Evolutionary conservation across 495 filamentous ascomycete genomes (phyloP), one percentile per base, ranked within the genome.

Genomic region (Hypoxylon perforatum): DNA sequence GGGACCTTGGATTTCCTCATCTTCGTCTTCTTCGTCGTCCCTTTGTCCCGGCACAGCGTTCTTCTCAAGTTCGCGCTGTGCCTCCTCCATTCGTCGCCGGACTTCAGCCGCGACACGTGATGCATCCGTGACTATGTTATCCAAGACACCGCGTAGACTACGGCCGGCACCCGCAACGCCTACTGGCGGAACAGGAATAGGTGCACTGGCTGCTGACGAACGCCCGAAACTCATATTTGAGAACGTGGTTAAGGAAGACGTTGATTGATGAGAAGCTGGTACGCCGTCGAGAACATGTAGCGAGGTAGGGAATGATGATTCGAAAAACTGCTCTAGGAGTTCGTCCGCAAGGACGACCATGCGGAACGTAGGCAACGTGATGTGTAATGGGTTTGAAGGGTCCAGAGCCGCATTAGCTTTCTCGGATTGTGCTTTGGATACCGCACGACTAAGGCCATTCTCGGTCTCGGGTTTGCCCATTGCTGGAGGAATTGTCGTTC

Each of bases 271-370:
- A 52, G 50, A 76, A 49, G 14, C 77, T 25, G 58, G 76, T 9
- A 84, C 75, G 25, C 83, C 81, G 55, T 85, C 80, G 23, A 79
- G 70, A 53, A 86, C 77, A 57, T 85, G 84, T 72, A 87, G 80
- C 3, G 91, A 92, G 21, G 89, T 82, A 0, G 89, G 89, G 63
- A 91, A 87, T 12, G 87, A 84, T 25, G 87, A 89, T 76, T 99
- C 95, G 75, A 99, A 99, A 77, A 99, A 99, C 67, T 92, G 89
- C 71, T 99, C 94, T 11, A 99, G 87, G 2, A 94, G 84, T 71
- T 99, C 95, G 75, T 99, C 95, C 58, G 95, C 95, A 18, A 99
- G 86, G 44, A 99, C 89, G 21, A 99, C 92, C 95, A 99, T 99
- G 67, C 95, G 90, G 85, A 99, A 99, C 18, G 95, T 99, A 0